Evolutionary conservation across 2,329 filamentous ascomycete genomes (phyloP), one percentile per base, ranked within the genome.

Genomic region (Diplocarpon mali): DNA sequence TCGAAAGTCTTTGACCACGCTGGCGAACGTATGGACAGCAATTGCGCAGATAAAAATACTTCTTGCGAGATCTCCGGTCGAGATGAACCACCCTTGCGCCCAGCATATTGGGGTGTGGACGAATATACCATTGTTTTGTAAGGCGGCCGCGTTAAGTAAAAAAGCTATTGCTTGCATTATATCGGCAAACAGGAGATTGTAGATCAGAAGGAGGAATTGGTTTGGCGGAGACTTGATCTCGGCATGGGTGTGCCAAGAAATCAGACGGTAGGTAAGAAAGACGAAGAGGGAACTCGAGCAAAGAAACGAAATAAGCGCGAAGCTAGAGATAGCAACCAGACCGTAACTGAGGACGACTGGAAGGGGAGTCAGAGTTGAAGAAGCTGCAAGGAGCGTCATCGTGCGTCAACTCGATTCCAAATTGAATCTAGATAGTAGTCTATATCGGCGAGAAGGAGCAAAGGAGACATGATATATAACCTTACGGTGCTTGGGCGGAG

Each of bases 141-240:
- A 64, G 72, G 80, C 81, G 30, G 71, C 65, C 3, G 71, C 69
- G 49, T 79, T 83, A 39, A 84, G 65, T 35, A 80, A 55, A 57
- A 84, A 85, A 3, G 78, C 75, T 0, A 75, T 59, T 7, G 76
- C 70, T 55, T 85, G 81, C 55, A 80, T 75, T 44, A 83, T 70
- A 53, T 85, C 81, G 47, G 81, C 80, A 16, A 82, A 63, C 5
- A 85, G 65, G 0, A 85, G 70, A 58, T 85, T 85, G 59, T 82
- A 75, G 46, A 85, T 80, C 4, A 85, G 67, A 0, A 85, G 66
- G 24, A 84, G 69, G 55, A 84, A 82, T 60, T 85, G 81, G 52
- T 83, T 84, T 0, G 70, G 70, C 5, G 67, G 64, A 15, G 42
- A 35, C 15, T 53, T 44, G 5, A 38, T 17, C 14, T 34, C 43